Evolutionary conservation across 2,329 filamentous ascomycete species (phyloP).

Genomic region (Periconia sp.): DNA sequence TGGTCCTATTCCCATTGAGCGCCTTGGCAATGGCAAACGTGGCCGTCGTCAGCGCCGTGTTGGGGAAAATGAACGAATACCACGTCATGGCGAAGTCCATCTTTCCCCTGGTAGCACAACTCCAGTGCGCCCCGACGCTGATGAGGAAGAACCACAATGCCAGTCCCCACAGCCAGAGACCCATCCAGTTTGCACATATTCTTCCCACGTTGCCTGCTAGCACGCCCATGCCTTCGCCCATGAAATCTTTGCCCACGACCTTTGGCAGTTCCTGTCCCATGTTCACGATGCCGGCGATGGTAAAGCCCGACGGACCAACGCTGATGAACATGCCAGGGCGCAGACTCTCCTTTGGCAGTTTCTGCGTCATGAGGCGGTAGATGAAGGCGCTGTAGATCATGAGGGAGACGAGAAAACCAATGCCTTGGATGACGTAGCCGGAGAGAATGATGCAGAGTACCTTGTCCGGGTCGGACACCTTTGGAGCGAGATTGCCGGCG

Average conservation of each 20-base stretch:
- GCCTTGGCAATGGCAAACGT: conserved; percentile 73
- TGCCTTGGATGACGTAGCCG: conserved; percentile 67
- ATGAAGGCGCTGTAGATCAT: conserved; percentile 87
- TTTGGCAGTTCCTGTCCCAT: conserved; percentile 61
- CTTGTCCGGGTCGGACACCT: conserved; percentile 46
- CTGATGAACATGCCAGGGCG: conserved; percentile 86
- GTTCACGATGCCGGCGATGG: conserved; percentile 64
- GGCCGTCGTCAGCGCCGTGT: conserved; percentile 75
- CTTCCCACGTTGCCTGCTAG: conserved; percentile 62
- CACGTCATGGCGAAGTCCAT: conserved; percentile 85
- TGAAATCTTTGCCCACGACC: conserved; percentile 59
- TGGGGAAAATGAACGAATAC: conserved; percentile 84
- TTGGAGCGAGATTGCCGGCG: conserved; percentile 63
- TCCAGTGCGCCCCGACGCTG: conserved; percentile 76
- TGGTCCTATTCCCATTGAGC: conserved; percentile 51
- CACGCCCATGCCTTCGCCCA: conserved; percentile 58
- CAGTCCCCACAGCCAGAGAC: conserved; percentile 83
- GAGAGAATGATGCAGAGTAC: conserved; percentile 64
- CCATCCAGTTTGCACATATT: conserved; percentile 66
- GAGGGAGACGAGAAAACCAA: conserved; percentile 69
- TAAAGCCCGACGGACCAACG: conserved; percentile 77
- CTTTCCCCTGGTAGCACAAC: conserved; percentile 64
- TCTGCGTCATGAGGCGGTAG: conserved; percentile 87
- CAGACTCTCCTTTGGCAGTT: conserved; percentile 75
- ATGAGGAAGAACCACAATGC: conserved; percentile 86